Base-by-base conservation (phyloP, 23 red algal genomes). In the Agarophyton chilense region DNA sequence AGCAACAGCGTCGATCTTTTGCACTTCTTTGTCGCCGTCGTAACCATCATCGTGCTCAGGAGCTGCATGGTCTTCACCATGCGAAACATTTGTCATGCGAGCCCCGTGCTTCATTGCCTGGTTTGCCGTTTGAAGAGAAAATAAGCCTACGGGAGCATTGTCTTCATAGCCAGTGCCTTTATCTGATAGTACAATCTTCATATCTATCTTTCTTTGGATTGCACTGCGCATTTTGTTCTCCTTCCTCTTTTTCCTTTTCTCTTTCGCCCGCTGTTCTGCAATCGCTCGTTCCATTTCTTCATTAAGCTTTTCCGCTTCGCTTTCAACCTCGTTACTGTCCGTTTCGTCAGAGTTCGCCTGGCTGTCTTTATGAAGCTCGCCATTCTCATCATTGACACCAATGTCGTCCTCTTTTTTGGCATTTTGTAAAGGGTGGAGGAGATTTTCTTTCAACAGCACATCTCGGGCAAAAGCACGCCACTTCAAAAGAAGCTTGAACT, bases 401-500 rank as follows among this genome's bases (percentile, higher is more conserved):
- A 11, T 7, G 0, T 43, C 72, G 12, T 54, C 32, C 21, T 76
- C 77, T 71, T 72, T 66, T 24, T 52, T 64, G 28, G 66, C 65
- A 61, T 49, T 46, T 35, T 65, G 28, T 39, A 8, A n/a, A 17
- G 42, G 43, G 25, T 78, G 26, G 19, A 84, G 21, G 32, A 86
- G 55, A 28, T 74, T 62, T 24, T 73, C 78, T 29, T 79, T 63
- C 44, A 33, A n/a, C 10, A 89, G 70, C 32, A 61, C 62, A 14
- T 52, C 52, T 33, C 94, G 74, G 40, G 81, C 93, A 63, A 68
- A 53, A 34, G 34, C 1, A 14, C 89, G 86, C 89, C 92, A 98
- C 44, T 95, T 92, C 19, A 98, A 72, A 7, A 98, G 81, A 11
- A 88, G 57, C 74, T 92, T 92, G 49, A 95, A 90, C 28, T 98